Percentiles rank a stretch among this genome's conserved stretches.
Conservation (phyloP, 768 basidiomycete species). For the Serendipita indica region DNA sequence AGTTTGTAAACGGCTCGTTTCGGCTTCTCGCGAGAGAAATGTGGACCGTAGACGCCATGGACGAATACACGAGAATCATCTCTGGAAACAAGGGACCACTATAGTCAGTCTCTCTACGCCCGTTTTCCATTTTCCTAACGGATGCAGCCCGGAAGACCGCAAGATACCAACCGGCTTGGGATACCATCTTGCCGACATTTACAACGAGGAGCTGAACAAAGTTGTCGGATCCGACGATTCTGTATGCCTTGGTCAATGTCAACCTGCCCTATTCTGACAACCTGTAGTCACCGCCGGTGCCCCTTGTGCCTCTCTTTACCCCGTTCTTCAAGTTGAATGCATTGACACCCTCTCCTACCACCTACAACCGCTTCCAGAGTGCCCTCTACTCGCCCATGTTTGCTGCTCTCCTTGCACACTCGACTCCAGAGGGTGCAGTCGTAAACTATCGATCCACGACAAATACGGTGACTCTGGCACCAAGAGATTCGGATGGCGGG, state of each 20-base stretch:
- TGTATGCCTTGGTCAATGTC: conserved; percentile 16
- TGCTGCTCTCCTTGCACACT: conserved; percentile 26
- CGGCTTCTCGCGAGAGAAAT: conserved; percentile 51
- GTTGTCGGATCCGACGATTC: conserved; percentile 14
- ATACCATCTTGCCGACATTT: conserved; percentile 82
- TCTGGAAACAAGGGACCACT: conserved; percentile 59
- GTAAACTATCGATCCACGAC: conserved; percentile 9
- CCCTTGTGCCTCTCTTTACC: conserved; percentile 38
- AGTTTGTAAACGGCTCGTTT: conserved; percentile 78
- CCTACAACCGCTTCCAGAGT: conserved; percentile 59
- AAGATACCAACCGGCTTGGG: conserved; percentile 64
- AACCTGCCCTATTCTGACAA: conserved; percentile 25
- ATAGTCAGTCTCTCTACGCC: conserved; percentile 37
- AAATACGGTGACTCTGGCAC: conserved; percentile 19
- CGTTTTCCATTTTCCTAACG: conserved; percentile 10
- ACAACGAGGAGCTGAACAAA: conserved; percentile 75
- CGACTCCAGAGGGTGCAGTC: neutral
- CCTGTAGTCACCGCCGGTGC: conserved; percentile 25
- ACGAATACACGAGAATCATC: conserved; percentile 57
- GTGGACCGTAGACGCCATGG: conserved; percentile 47
- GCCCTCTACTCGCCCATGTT: conserved; percentile 59
- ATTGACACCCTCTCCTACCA: conserved; percentile 43
- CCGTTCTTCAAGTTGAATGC: conserved; percentile 68
- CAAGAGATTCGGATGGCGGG: conserved; percentile 23
- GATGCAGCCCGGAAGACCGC: conserved; percentile 45